Base-by-base conservation (phyloP, 2,329 filamentous ascomycete species). In the Diaporthe nobilis region DNA sequence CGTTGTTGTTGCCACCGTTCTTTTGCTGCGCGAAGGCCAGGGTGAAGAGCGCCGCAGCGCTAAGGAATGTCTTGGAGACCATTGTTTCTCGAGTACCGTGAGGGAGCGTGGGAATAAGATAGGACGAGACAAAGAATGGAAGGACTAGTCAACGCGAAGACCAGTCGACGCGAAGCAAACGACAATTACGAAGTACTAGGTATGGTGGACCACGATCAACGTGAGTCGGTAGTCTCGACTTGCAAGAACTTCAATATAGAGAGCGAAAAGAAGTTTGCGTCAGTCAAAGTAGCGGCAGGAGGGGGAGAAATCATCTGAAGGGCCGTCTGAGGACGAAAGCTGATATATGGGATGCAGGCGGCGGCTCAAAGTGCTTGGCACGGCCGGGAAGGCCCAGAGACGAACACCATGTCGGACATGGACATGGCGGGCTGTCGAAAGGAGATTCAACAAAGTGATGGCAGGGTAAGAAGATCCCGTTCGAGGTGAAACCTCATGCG, bases 181-280 rank as follows among this genome's bases (percentile, higher is more conserved):
- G 63, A 60, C 55, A 47, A 72, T 75, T 72, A 72, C 58, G 31
- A 72, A 75, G 70, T 75, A 72, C 73, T 75, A 73, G 60, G 60
- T 67, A 44, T 53, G 25, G n/a, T 57, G 60, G 80, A 81, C 67
- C 79, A 83, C 81, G 82, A 77, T 82, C 81, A 82, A 83, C 81
- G 81, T 81, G 82, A 80, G 81, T 80, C 65, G 65, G 78, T 79
- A 75, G 61, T 80, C 78, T 81, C 79, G 78, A 77, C 80, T 79
- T 75, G 79, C 78, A 80, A 80, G 79, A 76, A 76, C 75, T 75
- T 73, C 47, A 58, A 10, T 53, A 47, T 60, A 73, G 71, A 73
- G 71, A 76, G 71, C 74, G 71, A 76, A 73, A 72, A 72, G 63
- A 73, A 70, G 73, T 72, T 77, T 58, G 74, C 71, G 61, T 65